Conservation (phyloP, 305 asterid species). For the Fraxinus baroniana region DNA sequence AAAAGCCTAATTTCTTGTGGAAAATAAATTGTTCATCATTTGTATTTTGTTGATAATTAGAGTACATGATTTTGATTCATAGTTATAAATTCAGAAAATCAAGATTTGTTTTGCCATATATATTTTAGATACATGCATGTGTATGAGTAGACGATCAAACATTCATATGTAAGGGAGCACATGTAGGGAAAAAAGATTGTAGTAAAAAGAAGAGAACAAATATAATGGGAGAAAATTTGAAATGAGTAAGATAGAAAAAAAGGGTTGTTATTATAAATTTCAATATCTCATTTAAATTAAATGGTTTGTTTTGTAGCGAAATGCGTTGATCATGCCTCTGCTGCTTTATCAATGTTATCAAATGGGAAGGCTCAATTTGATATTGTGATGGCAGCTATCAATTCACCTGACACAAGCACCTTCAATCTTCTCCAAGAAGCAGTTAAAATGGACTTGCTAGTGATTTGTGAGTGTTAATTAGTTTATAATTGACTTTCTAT, state of each 20-base stretch:
- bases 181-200: background rate
- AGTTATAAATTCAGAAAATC: background rate
- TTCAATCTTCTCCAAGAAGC: constrained; percentile 38
- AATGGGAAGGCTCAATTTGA: constrained; percentile 35
- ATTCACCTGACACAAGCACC: constrained; percentile 31
- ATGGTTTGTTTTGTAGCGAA: background rate
- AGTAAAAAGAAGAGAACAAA: background rate
- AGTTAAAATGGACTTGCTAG: constrained; percentile 24
- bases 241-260: background rate
- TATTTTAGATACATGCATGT: background rate
- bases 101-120: background rate
- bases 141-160: background rate
- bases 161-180: background rate
- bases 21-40: background rate
- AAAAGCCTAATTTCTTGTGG: background rate
- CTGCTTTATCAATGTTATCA: constrained; percentile 34
- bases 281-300: background rate
- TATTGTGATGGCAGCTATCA: constrained; percentile 35
- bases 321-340: constrained; percentile 29
- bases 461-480: constrained; percentile 41
- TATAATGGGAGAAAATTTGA: background rate
- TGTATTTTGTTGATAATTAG: background rate
- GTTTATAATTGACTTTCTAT: background rate
- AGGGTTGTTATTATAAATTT: too few relatives aligned
- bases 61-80: background rate